Conservation (phyloP, 169 alveolate genomes). For the Plasmodium berghei region DNA sequence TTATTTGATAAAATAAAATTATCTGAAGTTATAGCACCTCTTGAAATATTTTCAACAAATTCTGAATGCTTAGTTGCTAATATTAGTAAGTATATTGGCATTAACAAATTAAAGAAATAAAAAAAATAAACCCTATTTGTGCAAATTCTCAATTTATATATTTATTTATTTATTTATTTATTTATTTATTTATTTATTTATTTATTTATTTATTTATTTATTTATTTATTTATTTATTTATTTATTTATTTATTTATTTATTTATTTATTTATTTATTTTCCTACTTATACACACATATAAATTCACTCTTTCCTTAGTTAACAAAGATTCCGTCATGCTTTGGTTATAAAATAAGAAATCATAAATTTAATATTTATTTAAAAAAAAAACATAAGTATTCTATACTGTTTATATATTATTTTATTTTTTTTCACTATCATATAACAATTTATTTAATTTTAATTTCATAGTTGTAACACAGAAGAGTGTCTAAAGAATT, state of each 20-base stretch:
- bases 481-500: neutral
- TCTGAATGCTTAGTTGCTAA: constrained; percentile 61
- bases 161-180: no score
- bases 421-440: neutral
- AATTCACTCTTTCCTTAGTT: constrained; percentile 9
- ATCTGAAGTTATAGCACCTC: constrained; percentile 49
- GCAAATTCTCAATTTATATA: neutral
- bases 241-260: no score
- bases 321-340: constrained; percentile 56
- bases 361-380: no score
- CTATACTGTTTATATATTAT: neutral
- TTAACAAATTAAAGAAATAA: neutral
- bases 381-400: neutral
- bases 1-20: constrained; percentile 28
- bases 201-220: no score
- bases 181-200: no score
- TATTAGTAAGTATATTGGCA: constrained; percentile 16
- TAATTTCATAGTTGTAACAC: neutral
- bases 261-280: no score
- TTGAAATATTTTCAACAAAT: constrained; percentile 51
- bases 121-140: neutral
- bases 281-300: neutral
- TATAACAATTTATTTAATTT: neutral
- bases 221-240: no score
- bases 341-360: constrained; percentile 18